These are phyloP conservation scores for Colletotrichum cordylinicola DNA, from an alignment of 2,329 filamentous ascomycete genomes.

Conservation along the genomic window DNA sequence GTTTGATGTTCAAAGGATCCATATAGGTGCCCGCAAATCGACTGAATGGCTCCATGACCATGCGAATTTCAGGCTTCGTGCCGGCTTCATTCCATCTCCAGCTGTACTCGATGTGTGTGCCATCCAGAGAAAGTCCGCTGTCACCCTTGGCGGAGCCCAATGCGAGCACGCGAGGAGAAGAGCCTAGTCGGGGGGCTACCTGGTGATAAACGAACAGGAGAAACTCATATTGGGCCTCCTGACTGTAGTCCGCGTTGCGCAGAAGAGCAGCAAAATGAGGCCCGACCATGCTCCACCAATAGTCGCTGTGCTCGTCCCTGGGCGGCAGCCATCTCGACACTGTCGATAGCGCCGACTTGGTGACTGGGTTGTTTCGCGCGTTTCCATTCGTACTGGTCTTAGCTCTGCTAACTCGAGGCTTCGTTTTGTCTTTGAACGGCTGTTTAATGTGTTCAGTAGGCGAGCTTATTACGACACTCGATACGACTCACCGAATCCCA, in stretches of 20 bases:
- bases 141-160: not conserved
- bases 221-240: not conserved
- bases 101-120: not conserved
- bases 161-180: not conserved
- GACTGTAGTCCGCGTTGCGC: not conserved
- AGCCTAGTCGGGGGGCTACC: not conserved
- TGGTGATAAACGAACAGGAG: not conserved
- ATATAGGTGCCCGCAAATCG: constrained; percentile 2
- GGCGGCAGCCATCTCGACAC: not conserved
- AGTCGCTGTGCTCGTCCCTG: constrained; percentile 2
- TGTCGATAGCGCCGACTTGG: not conserved
- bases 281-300: constrained; percentile 2
- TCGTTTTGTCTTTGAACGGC: not conserved
- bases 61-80: not conserved
- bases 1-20: constrained; percentile 7
- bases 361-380: accelerated
- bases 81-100: not conserved
- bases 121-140: not conserved
- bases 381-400: not conserved
- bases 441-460: not conserved
- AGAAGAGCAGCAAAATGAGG: not conserved
- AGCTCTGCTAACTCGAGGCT: not conserved
- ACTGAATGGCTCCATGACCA: constrained; percentile 2
- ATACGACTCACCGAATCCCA: not conserved
- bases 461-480: not conserved